Evolutionary conservation across 2,329 filamentous ascomycete species (phyloP).

Genomic region (Alternaria ventricosa): DNA sequence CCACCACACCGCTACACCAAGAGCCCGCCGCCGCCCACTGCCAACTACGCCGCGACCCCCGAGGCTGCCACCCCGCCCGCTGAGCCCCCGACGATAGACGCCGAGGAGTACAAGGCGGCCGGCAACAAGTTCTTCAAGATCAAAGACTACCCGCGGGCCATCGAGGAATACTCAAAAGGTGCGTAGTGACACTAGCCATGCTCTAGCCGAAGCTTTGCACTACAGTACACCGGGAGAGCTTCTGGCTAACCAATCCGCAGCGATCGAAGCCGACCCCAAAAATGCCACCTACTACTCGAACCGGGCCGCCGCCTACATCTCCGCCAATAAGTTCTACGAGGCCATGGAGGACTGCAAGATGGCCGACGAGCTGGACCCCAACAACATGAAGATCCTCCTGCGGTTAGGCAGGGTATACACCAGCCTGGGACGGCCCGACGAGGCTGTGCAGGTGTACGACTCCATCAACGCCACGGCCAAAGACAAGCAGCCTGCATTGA

Average conservation of each 20-base stretch:
- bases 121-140: slow-evolving; percentile 98
- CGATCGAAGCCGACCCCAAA: slow-evolving; percentile 83
- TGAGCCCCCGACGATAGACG: slow-evolving; percentile 68
- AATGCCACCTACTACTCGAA: slow-evolving; percentile 93
- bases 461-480: slow-evolving; percentile 84
- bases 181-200: slow-evolving; percentile 41
- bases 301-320: slow-evolving; percentile 92
- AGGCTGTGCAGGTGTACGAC: slow-evolving; percentile 82
- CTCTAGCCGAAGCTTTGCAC: slow-evolving; percentile 14
- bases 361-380: slow-evolving; percentile 82
- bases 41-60: slow-evolving; percentile 47
- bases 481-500: slow-evolving; percentile 81
- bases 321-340: slow-evolving; percentile 76
- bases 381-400: slow-evolving; percentile 86
- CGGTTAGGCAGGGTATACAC: slow-evolving; percentile 91
- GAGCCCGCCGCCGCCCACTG: slow-evolving; percentile 55
- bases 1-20: slow-evolving; percentile 70
- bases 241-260: slow-evolving; percentile 57
- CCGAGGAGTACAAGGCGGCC: slow-evolving; percentile 87
- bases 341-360: slow-evolving; percentile 87
- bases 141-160: slow-evolving; percentile 84
- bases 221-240: slow-evolving; percentile 17
- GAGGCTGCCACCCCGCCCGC: slow-evolving; percentile 49
- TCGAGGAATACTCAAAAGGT: slow-evolving; percentile 96
- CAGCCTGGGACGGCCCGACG: slow-evolving; percentile 81